Evolutionary conservation across 192 early-diverging fungal species (phyloP), one percentile per base, ranked within the genome.

Genomic region (Podila verticillata): DNA sequence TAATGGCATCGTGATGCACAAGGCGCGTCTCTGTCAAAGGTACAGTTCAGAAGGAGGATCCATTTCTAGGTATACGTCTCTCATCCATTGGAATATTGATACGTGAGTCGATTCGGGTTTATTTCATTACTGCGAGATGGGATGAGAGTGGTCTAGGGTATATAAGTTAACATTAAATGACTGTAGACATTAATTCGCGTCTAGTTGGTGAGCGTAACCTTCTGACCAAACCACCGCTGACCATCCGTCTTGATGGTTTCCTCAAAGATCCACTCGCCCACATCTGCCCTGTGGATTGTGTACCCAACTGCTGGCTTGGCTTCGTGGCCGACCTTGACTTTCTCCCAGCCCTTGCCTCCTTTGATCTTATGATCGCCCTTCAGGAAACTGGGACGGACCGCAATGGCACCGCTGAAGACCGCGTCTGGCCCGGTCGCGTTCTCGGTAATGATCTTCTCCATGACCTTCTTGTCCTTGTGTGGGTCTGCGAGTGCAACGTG

Each of bases 401-500:
- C 35, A 31, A 77, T 60, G 13, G 67, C 61, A 2, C 68, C 74
- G 60, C 74, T 19, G 47, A 77, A 70, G 12, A 77, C 62, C 22
- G 48, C n/a, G 5, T 58, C 48, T 1, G 61, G 6, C 2, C 44
- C 29, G 7, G 44, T 4, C 2, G 44, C 34, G 35, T 65, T 56
- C n/a, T 65, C 67, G 5, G 44, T 48, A 20, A 65, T 15, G 7
- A 77, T 31, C 24, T 32, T 26, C 57, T 77, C 74, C 74, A 77
- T 77, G 32, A 54, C 63, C 57, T 77, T 77, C 74, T 77, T 77
- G 67, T 77, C 74, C 57, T 65, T 77, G 54, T 77, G 74, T 22
- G 74, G 74, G 20, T 60, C 68, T 2, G 74, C 74, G 13, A 77
- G 39, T 5, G n/a, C 24, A 12, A 70, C 63, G 31, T 77, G 74